Base-by-base conservation (phyloP, 2,329 filamentous ascomycete genomes). In the Xylariaceae sp. region DNA sequence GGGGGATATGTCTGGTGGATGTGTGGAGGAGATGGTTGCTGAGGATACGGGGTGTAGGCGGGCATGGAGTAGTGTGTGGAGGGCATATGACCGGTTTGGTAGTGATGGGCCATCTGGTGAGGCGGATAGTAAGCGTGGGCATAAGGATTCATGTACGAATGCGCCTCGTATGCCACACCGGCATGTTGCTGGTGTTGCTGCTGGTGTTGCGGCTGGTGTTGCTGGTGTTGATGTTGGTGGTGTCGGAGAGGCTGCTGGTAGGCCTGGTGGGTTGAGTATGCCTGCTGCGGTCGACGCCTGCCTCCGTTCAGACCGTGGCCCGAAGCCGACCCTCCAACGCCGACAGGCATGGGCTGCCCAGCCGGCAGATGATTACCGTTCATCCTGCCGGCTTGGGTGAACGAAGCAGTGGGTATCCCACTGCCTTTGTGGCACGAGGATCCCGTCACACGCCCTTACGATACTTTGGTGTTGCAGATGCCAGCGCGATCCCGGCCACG, bases 341-440 rank as follows among this genome's bases (percentile, higher is more conserved):
- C 50, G n/a, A 53, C 59, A 67, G 75, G 78, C 74, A 81, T 78
- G 71, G 78, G 78, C 74, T 85, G 83, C 80, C 86, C 86, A 82
- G 84, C 84, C 83, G 85, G 83, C 84, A 87, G 83, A 86, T 86
- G 84, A 80, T 78, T 80, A 74, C 77, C 77, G 76, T 84, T 87
- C 86, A 89, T 89, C 85, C 80, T 88, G 81, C 82, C 84, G 83
- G 81, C 80, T 74, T 81, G 79, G 80, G 80, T 71, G 63, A 49
- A 62, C 58, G 58, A 64, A 65, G 64, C 62, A 67, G 64, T 59
- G 65, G 62, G 51, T 63, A 65, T 67, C 63, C 55, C 67, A 67
- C 66, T 61, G 62, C 67, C 62, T 57, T 34, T 37, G 53, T 16
- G 44, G 49, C 10, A 21, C 37, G 19, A 21, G 15, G 43, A n/a